Evolutionary conservation across 139 green algal species (phyloP).

Genomic region (Trebouxia sp.): DNA sequence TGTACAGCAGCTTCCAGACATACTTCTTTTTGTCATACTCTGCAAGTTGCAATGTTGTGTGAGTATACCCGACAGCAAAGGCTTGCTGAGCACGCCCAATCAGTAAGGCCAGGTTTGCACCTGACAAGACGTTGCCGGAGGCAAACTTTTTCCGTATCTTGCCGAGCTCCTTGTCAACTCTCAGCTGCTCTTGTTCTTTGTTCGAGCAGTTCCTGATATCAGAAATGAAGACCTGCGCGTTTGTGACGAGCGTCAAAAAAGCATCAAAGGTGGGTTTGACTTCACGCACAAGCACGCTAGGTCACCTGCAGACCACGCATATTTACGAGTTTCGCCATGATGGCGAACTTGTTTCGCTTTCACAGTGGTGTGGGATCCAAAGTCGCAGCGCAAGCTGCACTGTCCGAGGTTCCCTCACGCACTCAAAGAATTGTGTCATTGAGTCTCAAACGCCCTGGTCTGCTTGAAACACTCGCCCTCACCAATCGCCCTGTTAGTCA

Average conservation of each 20-base stretch:
- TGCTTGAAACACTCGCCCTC: too few species aligned
- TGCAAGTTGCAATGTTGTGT: constrained; percentile 48
- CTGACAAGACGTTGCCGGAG: constrained; percentile 64
- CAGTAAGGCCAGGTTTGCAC: constrained; percentile 28
- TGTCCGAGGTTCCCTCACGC: too few species aligned
- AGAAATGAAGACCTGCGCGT: constrained; percentile 87
- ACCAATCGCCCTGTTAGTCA: too few species aligned
- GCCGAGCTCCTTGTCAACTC: constrained; percentile 97
- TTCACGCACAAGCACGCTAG: background rate
- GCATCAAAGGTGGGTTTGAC: constrained; percentile 4
- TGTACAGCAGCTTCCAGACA: constrained; percentile 99
- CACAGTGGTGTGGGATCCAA: too few species aligned
- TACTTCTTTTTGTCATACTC: constrained; percentile 99
- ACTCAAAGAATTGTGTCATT: too few species aligned
- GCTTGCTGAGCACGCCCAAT: too few species aligned
- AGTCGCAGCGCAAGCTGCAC: background rate
- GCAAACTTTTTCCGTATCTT: constrained; percentile 97
- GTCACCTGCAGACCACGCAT: constrained; percentile 74
- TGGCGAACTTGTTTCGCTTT: background rate
- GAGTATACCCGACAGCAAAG: too few species aligned
- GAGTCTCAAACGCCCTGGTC: too few species aligned
- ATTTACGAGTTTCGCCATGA: constrained; percentile 74
- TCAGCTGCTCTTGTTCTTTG: constrained; percentile 87
- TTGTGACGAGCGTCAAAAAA: constrained; percentile 4
- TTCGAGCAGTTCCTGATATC: constrained; percentile 89